phyloP scores from a whole-genome alignment of 1,284 basidiomycete genomes.

The Papiliotrema nemorosa region DNA sequence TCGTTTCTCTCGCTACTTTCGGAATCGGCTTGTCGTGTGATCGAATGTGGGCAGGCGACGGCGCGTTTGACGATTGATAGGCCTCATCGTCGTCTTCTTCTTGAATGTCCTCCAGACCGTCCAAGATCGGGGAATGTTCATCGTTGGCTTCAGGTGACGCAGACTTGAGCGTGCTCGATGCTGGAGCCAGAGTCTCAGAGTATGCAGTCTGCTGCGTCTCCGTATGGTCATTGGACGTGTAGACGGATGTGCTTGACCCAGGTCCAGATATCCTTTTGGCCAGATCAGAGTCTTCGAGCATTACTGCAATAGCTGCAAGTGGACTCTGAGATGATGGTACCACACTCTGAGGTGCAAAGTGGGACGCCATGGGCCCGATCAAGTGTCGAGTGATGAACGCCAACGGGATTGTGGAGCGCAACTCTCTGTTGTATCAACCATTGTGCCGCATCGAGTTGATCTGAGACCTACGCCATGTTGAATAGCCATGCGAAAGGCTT shows the following conservation, averaged over 20 bases:
- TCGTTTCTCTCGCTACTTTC: too few species aligned
- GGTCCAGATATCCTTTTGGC: not conserved
- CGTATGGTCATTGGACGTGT: not conserved
- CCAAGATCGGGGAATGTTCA: not conserved
- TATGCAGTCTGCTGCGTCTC: too few species aligned
- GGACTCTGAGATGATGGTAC: too few species aligned
- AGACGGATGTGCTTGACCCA: not conserved
- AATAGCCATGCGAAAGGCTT: slow-evolving; percentile 1
- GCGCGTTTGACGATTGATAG: not conserved
- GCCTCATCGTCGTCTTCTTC: not conserved
- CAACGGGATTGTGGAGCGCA: slow-evolving; percentile 19
- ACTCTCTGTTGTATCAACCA: slow-evolving; percentile 13
- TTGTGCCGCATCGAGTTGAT: not conserved
- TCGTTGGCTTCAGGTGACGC: too few species aligned
- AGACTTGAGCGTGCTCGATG: too few species aligned
- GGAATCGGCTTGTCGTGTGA: too few species aligned
- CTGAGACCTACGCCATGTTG: not conserved
- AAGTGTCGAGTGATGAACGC: slow-evolving; percentile 29
- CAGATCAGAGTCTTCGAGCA: not conserved
- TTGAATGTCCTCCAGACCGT: not conserved
- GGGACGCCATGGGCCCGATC: slow-evolving; percentile 19
- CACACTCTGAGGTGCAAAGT: too few species aligned
- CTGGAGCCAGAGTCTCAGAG: too few species aligned
- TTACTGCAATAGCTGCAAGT: too few species aligned
- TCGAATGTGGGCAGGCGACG: not conserved